Conservation (phyloP, 2,329 filamentous ascomycete genomes). For the Ophiosphaerella narmari region DNA sequence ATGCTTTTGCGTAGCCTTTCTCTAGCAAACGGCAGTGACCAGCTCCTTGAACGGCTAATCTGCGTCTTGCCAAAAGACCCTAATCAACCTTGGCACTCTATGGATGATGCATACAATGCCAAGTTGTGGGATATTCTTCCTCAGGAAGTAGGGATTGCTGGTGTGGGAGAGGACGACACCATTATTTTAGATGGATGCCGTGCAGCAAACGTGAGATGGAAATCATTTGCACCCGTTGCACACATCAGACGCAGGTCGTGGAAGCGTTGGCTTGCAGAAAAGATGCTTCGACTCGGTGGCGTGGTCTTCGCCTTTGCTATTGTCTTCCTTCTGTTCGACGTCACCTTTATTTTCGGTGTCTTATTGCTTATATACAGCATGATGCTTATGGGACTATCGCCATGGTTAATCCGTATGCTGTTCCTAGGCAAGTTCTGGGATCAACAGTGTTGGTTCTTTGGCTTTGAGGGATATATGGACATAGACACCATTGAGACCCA, state of each 20-base stretch:
- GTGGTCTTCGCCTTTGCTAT: conserved; percentile 21
- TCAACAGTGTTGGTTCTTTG: conserved; percentile 51
- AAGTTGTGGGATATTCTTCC: conserved; percentile 55
- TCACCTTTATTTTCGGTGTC: conserved; percentile 2
- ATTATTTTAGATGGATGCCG: conserved; percentile 51
- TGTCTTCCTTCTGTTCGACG: conserved; percentile 10
- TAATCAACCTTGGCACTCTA: conserved; percentile 47
- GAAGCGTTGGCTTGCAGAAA: conserved; percentile 30
- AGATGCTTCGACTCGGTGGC: conserved; percentile 22
- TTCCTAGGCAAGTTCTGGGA: conserved; percentile 49
- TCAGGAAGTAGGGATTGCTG: conserved; percentile 45
- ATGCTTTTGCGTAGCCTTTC: conserved; percentile 38
- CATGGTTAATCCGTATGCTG: conserved; percentile 43
- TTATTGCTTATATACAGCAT: conserved; percentile 32
- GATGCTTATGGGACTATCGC: conserved; percentile 35
- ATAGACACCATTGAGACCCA: conserved; percentile 45
- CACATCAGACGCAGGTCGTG: conserved; percentile 29
- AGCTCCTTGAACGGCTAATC: conserved; percentile 53
- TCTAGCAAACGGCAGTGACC: conserved; percentile 52
- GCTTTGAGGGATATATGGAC: conserved; percentile 41
- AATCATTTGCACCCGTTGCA: conserved; percentile 45
- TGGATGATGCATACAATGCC: conserved; percentile 48
- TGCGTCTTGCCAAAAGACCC: conserved; percentile 46
- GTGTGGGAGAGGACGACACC: conserved; percentile 48
- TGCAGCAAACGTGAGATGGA: conserved; percentile 52